phyloP scores from a whole-genome alignment of 208 protist species.

The Tritrichomonas foetus region DNA sequence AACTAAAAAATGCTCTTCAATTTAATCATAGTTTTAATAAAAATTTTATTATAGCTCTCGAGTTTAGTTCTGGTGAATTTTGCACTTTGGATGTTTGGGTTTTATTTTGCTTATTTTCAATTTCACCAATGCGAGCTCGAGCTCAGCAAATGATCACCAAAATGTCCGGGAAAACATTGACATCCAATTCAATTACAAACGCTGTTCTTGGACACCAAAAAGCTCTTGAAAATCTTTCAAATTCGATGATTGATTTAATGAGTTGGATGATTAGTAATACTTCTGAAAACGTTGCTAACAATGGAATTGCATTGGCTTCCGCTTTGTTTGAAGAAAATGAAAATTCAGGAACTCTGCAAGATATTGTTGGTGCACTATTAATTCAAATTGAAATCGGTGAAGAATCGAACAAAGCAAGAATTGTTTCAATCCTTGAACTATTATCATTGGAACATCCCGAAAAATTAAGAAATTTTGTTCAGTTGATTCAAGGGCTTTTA shows the following conservation, averaged over 20 bases:
- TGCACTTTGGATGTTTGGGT: background rate
- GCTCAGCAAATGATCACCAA: background rate
- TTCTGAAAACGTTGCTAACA: background rate
- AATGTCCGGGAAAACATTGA: background rate
- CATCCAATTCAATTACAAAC: background rate
- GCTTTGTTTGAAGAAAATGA: background rate
- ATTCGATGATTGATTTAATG: background rate
- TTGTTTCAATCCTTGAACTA: background rate
- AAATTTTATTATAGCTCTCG: background rate
- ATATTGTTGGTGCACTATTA: background rate
- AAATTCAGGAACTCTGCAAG: background rate
- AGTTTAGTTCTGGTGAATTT: background rate
- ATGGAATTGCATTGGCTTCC: background rate
- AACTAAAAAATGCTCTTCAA: background rate
- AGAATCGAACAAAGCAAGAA: background rate
- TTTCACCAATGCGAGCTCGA: background rate
- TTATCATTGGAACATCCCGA: background rate
- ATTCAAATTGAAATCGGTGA: background rate
- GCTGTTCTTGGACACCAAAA: background rate
- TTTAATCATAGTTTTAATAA: background rate
- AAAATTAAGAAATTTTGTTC: background rate
- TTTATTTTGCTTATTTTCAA: background rate
- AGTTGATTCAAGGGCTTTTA: background rate
- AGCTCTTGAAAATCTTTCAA: background rate
- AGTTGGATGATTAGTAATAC: background rate